Evolutionary conservation across 108 stramenopile genomes (phyloP).

Genomic region (Nitzschia palea): DNA sequence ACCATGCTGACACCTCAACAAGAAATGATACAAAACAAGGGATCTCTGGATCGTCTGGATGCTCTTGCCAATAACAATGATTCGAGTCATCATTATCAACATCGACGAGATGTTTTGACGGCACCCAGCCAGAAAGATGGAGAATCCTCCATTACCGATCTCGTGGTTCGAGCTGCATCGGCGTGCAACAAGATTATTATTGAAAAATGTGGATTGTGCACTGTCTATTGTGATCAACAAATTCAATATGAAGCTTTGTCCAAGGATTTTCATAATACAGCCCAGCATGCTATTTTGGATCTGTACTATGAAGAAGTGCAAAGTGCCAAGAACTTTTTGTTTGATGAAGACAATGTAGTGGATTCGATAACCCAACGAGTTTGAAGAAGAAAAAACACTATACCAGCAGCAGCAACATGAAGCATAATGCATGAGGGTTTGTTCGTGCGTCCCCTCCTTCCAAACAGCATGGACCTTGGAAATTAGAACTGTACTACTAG

Average conservation of each 20-base stretch:
- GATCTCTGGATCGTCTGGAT: too few species aligned
- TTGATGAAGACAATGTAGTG: conserved; percentile 38
- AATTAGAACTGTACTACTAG: too few species aligned
- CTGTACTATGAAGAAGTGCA: neutral
- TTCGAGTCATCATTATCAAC: too few species aligned
- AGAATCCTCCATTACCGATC: conserved; percentile 7
- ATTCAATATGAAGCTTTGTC: conserved; percentile 39
- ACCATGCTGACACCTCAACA: too few species aligned
- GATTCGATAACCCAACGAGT: conserved; percentile 11
- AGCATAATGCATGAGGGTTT: too few species aligned
- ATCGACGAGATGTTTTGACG: too few species aligned
- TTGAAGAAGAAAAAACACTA: neutral
- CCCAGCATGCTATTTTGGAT: neutral
- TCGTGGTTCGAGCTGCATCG: conserved; percentile 21
- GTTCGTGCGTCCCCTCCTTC: too few species aligned
- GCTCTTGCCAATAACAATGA: too few species aligned
- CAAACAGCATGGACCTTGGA: too few species aligned
- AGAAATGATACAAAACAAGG: too few species aligned
- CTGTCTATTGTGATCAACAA: conserved; percentile 37
- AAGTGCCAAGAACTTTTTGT: conserved; percentile 4
- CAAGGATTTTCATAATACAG: neutral
- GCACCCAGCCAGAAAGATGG: too few species aligned
- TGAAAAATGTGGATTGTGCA: conserved; percentile 30
- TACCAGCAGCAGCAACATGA: too few species aligned
- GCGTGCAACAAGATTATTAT: conserved; percentile 13